phyloP scores from a whole-genome alignment of 805 yeast genomes.

The Lipomyces lipofer region DNA sequence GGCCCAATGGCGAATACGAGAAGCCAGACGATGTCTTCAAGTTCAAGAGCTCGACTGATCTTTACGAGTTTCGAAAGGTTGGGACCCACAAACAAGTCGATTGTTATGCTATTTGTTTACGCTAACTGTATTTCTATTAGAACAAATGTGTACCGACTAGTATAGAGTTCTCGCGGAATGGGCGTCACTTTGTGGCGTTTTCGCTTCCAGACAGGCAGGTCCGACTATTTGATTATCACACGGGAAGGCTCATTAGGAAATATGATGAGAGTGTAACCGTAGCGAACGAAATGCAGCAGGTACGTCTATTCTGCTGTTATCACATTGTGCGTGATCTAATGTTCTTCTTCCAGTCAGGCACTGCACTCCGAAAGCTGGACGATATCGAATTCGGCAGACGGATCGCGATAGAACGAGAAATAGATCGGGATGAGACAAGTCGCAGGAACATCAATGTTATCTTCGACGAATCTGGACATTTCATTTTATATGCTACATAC shows the following conservation, averaged over 20 bases:
- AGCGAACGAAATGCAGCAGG: slow-evolving; percentile 36
- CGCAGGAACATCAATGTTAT: slow-evolving; percentile 25
- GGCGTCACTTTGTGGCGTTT: slow-evolving; percentile 37
- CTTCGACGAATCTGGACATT: slow-evolving; percentile 40
- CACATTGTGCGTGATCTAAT: neutral
- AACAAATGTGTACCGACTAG: slow-evolving; percentile 35
- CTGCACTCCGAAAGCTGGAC: slow-evolving; percentile 28
- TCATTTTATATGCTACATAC: slow-evolving; percentile 36
- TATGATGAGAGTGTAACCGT: slow-evolving; percentile 39
- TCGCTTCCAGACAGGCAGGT: slow-evolving; percentile 41
- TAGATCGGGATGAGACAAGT: slow-evolving; percentile 15
- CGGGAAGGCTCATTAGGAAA: slow-evolving; percentile 41
- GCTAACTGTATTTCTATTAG: neutral
- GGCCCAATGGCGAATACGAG: slow-evolving; percentile 26
- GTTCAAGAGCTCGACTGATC: slow-evolving; percentile 45
- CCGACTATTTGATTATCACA: slow-evolving; percentile 39
- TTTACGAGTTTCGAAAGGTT: slow-evolving; percentile 41
- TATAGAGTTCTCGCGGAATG: slow-evolving; percentile 36
- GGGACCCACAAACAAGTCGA: slow-evolving; percentile 4
- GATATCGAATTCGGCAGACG: slow-evolving; percentile 38
- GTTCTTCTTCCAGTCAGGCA: slow-evolving; percentile 21
- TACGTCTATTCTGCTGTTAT: neutral
- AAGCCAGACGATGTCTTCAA: slow-evolving; percentile 39
- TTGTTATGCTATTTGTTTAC: no score
- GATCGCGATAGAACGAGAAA: slow-evolving; percentile 35